Conservation (phyloP, 371 early-diverging fungal genomes). For the Apophysomyces variabilis region DNA sequence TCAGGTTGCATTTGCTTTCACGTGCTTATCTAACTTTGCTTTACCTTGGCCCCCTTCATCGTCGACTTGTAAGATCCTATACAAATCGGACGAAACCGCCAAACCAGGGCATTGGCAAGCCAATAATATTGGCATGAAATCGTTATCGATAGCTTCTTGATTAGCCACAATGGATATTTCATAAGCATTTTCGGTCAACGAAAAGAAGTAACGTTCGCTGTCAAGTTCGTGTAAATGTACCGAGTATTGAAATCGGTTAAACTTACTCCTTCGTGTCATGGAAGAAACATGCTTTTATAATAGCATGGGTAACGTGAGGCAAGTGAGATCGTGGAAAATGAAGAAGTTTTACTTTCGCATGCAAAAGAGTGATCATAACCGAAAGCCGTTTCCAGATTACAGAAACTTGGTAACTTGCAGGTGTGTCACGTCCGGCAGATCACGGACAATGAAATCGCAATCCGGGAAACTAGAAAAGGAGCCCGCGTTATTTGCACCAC, state of each 20-base stretch:
- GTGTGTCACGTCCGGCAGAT: too few relatives aligned
- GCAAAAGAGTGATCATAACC: slow-evolving; percentile 50
- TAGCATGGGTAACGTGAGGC: slow-evolving; percentile 62
- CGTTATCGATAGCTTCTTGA: slow-evolving; percentile 55
- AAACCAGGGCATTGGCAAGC: slow-evolving; percentile 45
- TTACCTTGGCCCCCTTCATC: slow-evolving; percentile 70
- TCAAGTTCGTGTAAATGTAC: slow-evolving; percentile 1
- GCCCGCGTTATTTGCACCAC: too few relatives aligned
- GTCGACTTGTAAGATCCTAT: slow-evolving; percentile 75
- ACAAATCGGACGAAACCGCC: slow-evolving; percentile 58
- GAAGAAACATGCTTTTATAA: slow-evolving; percentile 69
- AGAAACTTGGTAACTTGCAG: too few relatives aligned
- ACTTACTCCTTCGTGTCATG: slow-evolving; percentile 41
- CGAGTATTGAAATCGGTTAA: not conserved
- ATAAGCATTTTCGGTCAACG: slow-evolving; percentile 75
- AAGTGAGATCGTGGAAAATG: slow-evolving; percentile 50
- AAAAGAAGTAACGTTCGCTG: slow-evolving; percentile 70
- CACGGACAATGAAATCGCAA: too few relatives aligned
- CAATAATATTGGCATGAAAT: slow-evolving; percentile 49
- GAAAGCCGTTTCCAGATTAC: not conserved
- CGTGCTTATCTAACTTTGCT: not conserved
- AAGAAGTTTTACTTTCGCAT: slow-evolving; percentile 49
- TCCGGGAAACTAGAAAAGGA: too few relatives aligned
- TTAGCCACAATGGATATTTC: slow-evolving; percentile 76
- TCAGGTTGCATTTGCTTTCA: not conserved